phyloP scores from a whole-genome alignment of 306 rosid species.

The Arachis hypogaea region DNA sequence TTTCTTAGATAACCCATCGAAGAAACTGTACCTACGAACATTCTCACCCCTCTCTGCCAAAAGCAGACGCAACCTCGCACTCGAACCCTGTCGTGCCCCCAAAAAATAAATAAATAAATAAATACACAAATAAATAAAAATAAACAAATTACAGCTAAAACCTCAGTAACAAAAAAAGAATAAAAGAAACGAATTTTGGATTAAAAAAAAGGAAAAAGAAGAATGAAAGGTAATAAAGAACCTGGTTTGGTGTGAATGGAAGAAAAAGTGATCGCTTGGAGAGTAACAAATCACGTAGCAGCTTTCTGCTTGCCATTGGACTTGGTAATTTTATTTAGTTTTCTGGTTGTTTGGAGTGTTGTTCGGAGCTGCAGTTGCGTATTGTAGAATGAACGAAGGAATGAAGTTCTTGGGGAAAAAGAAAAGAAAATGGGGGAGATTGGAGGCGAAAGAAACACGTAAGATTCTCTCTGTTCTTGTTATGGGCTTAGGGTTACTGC shows the following conservation, averaged over 20 bases:
- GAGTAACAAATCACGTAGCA: slow-evolving; percentile 73
- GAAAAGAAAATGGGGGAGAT: neutral
- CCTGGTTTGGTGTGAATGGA: slow-evolving; percentile 55
- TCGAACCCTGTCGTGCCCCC: slow-evolving; percentile 42
- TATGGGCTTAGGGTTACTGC: too few relatives aligned
- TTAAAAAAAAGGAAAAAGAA: neutral
- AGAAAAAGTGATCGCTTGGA: slow-evolving; percentile 51
- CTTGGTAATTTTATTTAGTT: neutral
- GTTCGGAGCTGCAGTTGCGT: too few relatives aligned
- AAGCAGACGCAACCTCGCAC: slow-evolving; percentile 49
- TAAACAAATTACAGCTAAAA: neutral
- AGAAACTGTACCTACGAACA: slow-evolving; percentile 64
- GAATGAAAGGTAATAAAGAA: slow-evolving; percentile 17
- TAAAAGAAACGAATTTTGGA: neutral
- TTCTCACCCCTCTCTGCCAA: slow-evolving; percentile 44
- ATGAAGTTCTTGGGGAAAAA: neutral
- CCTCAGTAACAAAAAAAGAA: neutral
- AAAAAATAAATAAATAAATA: neutral
- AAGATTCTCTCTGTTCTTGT: too few relatives aligned
- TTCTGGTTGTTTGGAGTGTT: neutral
- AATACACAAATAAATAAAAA: neutral
- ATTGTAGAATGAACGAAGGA: too few relatives aligned
- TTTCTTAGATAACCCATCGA: slow-evolving; percentile 80
- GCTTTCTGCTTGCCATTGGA: slow-evolving; percentile 63
- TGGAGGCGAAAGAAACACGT: too few relatives aligned